Percentiles rank a stretch among this genome's conserved stretches.
These are phyloP conservation scores for Sporothrix humicola DNA, from an alignment of 2,329 filamentous ascomycete genomes.

Conservation along the genomic window DNA sequence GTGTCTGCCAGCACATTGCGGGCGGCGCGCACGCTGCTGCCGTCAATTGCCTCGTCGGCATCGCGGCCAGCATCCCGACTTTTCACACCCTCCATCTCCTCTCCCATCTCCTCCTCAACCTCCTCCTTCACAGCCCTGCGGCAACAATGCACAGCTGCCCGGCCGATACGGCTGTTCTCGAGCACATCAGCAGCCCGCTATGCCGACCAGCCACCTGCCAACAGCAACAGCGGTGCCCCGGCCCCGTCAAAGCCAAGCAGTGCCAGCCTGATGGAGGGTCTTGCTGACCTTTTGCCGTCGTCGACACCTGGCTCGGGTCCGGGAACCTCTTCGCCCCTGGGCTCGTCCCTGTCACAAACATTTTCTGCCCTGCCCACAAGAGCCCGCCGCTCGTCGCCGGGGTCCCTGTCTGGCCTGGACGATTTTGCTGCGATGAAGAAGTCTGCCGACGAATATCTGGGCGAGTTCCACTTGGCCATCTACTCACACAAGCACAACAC, in stretches of 20 bases:
- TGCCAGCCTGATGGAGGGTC: slow-evolving; percentile 36
- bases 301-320: too few relatives aligned
- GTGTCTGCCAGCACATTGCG: slow-evolving; percentile 51
- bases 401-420: slow-evolving; percentile 24
- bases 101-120: not conserved
- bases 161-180: slow-evolving; percentile 31
- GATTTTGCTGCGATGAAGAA: slow-evolving; percentile 37
- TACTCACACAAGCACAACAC: slow-evolving; percentile 92
- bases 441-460: slow-evolving; percentile 45
- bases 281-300: slow-evolving; percentile 37
- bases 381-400: not conserved
- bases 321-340: not conserved
- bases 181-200: slow-evolving; percentile 17
- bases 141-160: slow-evolving; percentile 22
- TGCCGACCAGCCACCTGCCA: slow-evolving; percentile 27
- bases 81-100: slow-evolving; percentile 1
- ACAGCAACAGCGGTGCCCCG: not conserved
- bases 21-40: slow-evolving; percentile 50
- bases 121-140: slow-evolving; percentile 22
- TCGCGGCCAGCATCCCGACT: slow-evolving; percentile 17
- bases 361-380: too few relatives aligned
- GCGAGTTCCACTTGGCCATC: slow-evolving; percentile 83
- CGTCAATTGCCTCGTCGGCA: slow-evolving; percentile 41
- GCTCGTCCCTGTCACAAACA: not conserved
- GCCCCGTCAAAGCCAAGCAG: slow-evolving; percentile 27